A percentile compares a stretch with the other conserved stretches of the same genome.
phyloP scores from a whole-genome alignment of 352 stramenopile species.

The Pythium rishiriense region DNA sequence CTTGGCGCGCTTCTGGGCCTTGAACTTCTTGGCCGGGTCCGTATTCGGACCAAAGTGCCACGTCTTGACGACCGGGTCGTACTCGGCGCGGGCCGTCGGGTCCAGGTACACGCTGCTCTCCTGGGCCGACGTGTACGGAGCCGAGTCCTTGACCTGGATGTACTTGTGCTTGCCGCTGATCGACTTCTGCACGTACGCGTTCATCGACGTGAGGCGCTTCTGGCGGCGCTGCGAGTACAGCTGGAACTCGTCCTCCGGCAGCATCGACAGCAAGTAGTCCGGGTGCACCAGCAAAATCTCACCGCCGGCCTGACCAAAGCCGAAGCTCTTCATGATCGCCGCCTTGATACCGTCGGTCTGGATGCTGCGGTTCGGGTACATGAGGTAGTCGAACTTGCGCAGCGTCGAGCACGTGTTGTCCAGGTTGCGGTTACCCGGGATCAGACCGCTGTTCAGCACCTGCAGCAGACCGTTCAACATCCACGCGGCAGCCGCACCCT shows the following conservation, averaged over 20 bases:
- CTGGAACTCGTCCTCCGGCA: slow-evolving; percentile 47
- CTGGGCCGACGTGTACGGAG: slow-evolving; percentile 78
- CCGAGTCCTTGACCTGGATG: slow-evolving; percentile 81
- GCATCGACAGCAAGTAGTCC: slow-evolving; percentile 66
- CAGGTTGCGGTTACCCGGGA: slow-evolving; percentile 81
- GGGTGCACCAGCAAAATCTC: slow-evolving; percentile 78
- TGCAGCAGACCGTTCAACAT: slow-evolving; percentile 86
- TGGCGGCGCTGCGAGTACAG: slow-evolving; percentile 60
- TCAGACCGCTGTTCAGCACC: slow-evolving; percentile 70
- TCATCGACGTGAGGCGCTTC: slow-evolving; percentile 70
- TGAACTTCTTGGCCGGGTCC: slow-evolving; percentile 45
- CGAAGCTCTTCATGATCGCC: slow-evolving; percentile 82
- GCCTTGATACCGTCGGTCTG: slow-evolving; percentile 82
- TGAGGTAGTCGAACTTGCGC: slow-evolving; percentile 74
- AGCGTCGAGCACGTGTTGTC: slow-evolving; percentile 77
- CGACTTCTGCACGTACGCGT: slow-evolving; percentile 76
- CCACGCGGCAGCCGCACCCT: slow-evolving; percentile 79
- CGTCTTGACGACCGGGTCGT: slow-evolving; percentile 58
- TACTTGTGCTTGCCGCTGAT: slow-evolving; percentile 72
- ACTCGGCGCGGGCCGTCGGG: slow-evolving; percentile 73
- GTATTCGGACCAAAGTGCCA: slow-evolving; percentile 73
- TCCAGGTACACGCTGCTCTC: slow-evolving; percentile 88
- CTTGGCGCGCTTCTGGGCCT: slow-evolving; percentile 30
- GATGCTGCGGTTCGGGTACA: slow-evolving; percentile 81
- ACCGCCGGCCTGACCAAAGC: slow-evolving; percentile 76